Conservation (phyloP, 2,329 filamentous ascomycete species). For the Phialophora tarda region DNA sequence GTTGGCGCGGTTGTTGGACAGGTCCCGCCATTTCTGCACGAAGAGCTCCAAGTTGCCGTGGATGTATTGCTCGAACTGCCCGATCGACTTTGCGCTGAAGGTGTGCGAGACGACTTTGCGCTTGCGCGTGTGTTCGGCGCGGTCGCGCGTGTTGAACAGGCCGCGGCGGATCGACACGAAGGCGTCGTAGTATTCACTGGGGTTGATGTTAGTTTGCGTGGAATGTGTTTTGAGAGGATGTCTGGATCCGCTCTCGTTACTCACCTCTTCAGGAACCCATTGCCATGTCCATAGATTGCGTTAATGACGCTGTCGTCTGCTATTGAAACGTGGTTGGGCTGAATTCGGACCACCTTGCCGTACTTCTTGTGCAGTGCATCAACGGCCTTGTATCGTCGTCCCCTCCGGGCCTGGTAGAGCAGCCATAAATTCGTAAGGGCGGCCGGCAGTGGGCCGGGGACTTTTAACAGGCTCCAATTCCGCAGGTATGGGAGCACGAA, state of each 20-base stretch:
- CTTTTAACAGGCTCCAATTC: slow-evolving; percentile 58
- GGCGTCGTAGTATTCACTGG: slow-evolving; percentile 83
- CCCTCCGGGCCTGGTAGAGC: slow-evolving; percentile 67
- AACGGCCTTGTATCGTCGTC: slow-evolving; percentile 68
- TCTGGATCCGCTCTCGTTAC: slow-evolving; percentile 39
- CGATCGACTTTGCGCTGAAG: slow-evolving; percentile 79
- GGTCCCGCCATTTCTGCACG: slow-evolving; percentile 71
- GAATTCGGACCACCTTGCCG: slow-evolving; percentile 80
- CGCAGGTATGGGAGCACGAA: slow-evolving; percentile 64
- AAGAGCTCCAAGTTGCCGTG: slow-evolving; percentile 77
- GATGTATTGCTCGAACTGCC: slow-evolving; percentile 88
- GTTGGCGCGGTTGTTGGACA: slow-evolving; percentile 55
- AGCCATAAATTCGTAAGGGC: slow-evolving; percentile 82
- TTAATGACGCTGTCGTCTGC: slow-evolving; percentile 79
- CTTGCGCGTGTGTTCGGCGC: slow-evolving; percentile 83
- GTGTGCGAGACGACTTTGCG: slow-evolving; percentile 87
- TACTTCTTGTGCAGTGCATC: slow-evolving; percentile 74
- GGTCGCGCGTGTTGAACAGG: slow-evolving; percentile 86
- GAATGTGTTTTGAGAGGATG: not conserved
- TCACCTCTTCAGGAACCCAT: slow-evolving; percentile 74
- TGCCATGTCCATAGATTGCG: slow-evolving; percentile 78
- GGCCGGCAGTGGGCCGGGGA: slow-evolving; percentile 61
- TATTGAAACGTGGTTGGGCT: slow-evolving; percentile 82
- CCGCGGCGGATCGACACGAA: slow-evolving; percentile 87
- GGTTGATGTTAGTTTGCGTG: not conserved